phyloP scores from a whole-genome alignment of 2,329 filamentous ascomycete genomes.

The Fusarium anthophilum region DNA sequence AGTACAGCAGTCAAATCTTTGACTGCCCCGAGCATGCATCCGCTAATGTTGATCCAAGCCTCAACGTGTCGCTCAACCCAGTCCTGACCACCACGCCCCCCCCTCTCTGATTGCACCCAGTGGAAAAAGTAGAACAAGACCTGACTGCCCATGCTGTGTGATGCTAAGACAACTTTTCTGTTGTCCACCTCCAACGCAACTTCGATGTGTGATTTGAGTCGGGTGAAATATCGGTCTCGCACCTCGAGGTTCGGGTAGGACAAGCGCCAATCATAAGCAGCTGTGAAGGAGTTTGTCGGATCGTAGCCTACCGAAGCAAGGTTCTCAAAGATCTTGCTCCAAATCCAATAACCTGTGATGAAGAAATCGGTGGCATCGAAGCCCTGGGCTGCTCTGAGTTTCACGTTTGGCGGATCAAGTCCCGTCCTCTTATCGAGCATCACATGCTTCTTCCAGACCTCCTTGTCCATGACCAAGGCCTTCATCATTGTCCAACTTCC shows the following conservation, averaged over 20 bases:
- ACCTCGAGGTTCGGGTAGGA: constrained; percentile 90
- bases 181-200: constrained; percentile 76
- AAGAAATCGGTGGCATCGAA: constrained; percentile 99
- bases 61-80: constrained; percentile 95
- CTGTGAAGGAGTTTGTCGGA: constrained; percentile 77
- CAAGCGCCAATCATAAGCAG: constrained; percentile 89
- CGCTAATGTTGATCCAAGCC: constrained; percentile 97
- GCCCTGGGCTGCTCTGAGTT: constrained; percentile 91
- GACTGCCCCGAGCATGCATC: constrained; percentile 94
- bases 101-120: constrained; percentile 80
- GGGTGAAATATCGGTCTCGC: constrained; percentile 92
- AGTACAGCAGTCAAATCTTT: constrained; percentile 92
- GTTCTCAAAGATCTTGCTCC: constrained; percentile 98
- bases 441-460: constrained; percentile 93
- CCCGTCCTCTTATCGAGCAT: constrained; percentile 95
- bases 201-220: constrained; percentile 91
- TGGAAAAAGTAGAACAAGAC: constrained; percentile 87
- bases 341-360: constrained; percentile 94
- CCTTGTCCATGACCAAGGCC: constrained; percentile 90
- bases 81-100: constrained; percentile 80
- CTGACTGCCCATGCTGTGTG: constrained; percentile 98
- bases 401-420: constrained; percentile 88
- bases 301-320: constrained; percentile 96
- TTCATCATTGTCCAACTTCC: constrained; percentile 99
- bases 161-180: constrained; percentile 85